These are phyloP conservation scores for Isoetes taiwanensis DNA, from an alignment of 75 land plant species.

Conservation along the genomic window DNA sequence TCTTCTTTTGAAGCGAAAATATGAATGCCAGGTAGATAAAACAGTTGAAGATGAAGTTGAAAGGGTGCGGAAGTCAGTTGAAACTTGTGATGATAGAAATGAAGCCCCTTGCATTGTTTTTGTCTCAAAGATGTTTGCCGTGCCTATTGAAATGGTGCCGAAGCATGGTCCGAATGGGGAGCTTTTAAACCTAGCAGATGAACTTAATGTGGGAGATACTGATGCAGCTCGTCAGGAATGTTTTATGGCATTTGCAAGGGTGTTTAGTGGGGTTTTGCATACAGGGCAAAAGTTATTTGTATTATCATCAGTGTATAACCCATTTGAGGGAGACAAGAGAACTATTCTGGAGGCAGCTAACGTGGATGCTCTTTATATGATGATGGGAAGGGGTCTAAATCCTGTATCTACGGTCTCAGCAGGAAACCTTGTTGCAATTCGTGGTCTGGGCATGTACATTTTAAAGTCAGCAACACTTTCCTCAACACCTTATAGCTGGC, in stretches of 20 bases:
- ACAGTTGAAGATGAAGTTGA: slow-evolving; percentile 43
- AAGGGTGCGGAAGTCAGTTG: slow-evolving; percentile 48
- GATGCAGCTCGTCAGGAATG: slow-evolving; percentile 56
- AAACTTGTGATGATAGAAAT: slow-evolving; percentile 52
- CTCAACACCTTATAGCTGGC: slow-evolving; percentile 59
- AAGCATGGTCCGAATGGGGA: slow-evolving; percentile 50
- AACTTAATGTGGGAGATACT: slow-evolving; percentile 34
- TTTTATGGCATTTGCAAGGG: slow-evolving; percentile 86
- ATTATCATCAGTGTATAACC: slow-evolving; percentile 75
- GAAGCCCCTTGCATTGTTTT: slow-evolving; percentile 70
- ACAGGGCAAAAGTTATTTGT: slow-evolving; percentile 69
- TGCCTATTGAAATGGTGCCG: slow-evolving; percentile 66
- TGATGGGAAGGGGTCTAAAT: slow-evolving; percentile 91
- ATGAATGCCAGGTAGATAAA: slow-evolving; percentile 7
- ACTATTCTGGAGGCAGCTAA: slow-evolving; percentile 75
- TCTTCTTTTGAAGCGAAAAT: slow-evolving; percentile 44
- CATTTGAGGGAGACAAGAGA: slow-evolving; percentile 39
- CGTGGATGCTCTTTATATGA: slow-evolving; percentile 58
- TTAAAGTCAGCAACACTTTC: slow-evolving; percentile 83
- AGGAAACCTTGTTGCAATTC: slow-evolving; percentile 78
- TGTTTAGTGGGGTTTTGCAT: slow-evolving; percentile 65
- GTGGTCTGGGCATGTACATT: slow-evolving; percentile 74
- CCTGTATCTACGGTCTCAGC: slow-evolving; percentile 48
- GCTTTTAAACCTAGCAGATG: slow-evolving; percentile 15
- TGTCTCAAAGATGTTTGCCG: slow-evolving; percentile 93